Base-by-base conservation (phyloP, 2,329 filamentous ascomycete genomes). In the Penicillium fuscoglaucum region DNA sequence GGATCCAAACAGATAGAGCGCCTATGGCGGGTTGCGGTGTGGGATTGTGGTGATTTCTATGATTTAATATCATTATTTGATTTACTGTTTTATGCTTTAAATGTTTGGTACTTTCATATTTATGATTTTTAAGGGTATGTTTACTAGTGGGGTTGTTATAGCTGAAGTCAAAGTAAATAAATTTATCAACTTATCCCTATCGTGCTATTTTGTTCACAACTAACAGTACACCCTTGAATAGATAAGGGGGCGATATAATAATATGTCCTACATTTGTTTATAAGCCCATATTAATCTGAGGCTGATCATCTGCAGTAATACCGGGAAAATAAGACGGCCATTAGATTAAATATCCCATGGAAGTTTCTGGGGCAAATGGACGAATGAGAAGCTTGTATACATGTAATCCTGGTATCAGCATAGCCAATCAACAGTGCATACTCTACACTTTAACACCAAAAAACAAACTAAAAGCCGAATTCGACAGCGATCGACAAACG, bases 401-500 rank as follows among this genome's bases (percentile, higher is more conserved):
- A n/a, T n/a, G 6, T 7, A 12, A 9, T 12, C 24, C 17, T 33
- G 15, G 8, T 26, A n/a, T 48, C 3, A 12, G 3, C 10, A n/a
- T 28, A 39, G 13, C 54, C 47, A 52, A 57, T 52, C 15, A 46
- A 17, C 13, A 15, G 19, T 40, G 13, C 9, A 6, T n/a, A 29
- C 2, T 13, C 8, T 9, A 29, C 4, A 4, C 26, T 21, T 37
- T 26, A n/a, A 15, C 19, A 17, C 33, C n/a, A 15, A n/a, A 39
- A 5, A 2, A 13, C n/a, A 10, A 2, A n/a, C n/a, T 4, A 17
- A 9, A 33, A 19, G 15, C 44, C 19, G 35, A 33, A 43, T 43
- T 47, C 41, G 29, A 53, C 37, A 48, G 21, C 21, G 55, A 48
- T 57, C 55, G 21, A 40, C 55, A 33, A 31, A 52, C 31, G 24